These are phyloP conservation scores for Alternaria hordeiaustralica DNA, from an alignment of 2,329 filamentous ascomycete species.

Conservation along the genomic window DNA sequence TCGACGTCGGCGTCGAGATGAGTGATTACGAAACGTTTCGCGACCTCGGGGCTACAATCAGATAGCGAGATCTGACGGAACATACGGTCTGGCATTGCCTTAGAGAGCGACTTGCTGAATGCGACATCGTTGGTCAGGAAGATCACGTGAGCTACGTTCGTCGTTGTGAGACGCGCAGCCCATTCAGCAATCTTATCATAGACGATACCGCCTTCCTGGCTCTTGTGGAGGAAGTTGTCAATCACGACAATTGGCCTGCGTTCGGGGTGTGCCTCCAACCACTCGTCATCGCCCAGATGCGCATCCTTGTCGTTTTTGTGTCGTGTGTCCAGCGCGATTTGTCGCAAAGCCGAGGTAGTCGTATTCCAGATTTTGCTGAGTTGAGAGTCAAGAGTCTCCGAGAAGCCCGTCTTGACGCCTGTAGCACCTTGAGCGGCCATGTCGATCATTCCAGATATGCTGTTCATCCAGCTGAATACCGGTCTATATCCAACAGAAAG, in stretches of 20 bases:
- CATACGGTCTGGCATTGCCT: slow-evolving; percentile 86
- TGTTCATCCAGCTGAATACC: slow-evolving; percentile 96
- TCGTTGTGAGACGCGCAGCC: slow-evolving; percentile 81
- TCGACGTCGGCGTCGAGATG: slow-evolving; percentile 68
- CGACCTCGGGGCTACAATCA: slow-evolving; percentile 82
- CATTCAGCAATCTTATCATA: slow-evolving; percentile 74
- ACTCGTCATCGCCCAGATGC: slow-evolving; percentile 79
- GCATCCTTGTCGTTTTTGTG: slow-evolving; percentile 76
- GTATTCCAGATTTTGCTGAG: slow-evolving; percentile 88
- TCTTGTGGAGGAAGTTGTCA: slow-evolving; percentile 89
- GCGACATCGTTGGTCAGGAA: slow-evolving; percentile 91
- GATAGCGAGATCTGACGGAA: slow-evolving; percentile 86
- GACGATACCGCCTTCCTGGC: slow-evolving; percentile 54
- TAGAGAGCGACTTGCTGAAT: slow-evolving; percentile 85
- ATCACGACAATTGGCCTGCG: slow-evolving; percentile 82
- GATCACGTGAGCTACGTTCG: slow-evolving; percentile 90
- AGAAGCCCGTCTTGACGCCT: slow-evolving; percentile 92
- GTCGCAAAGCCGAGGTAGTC: slow-evolving; percentile 77
- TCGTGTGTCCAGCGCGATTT: slow-evolving; percentile 73
- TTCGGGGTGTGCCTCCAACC: slow-evolving; percentile 88
- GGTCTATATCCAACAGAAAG: slow-evolving; percentile 86
- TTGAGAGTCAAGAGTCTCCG: slow-evolving; percentile 88
- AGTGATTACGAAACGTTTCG: slow-evolving; percentile 87
- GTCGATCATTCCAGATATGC: slow-evolving; percentile 88
- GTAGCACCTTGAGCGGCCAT: slow-evolving; percentile 92